Base-by-base conservation (phyloP, 495 filamentous ascomycete species). In the Penicillium egyptiacum region DNA sequence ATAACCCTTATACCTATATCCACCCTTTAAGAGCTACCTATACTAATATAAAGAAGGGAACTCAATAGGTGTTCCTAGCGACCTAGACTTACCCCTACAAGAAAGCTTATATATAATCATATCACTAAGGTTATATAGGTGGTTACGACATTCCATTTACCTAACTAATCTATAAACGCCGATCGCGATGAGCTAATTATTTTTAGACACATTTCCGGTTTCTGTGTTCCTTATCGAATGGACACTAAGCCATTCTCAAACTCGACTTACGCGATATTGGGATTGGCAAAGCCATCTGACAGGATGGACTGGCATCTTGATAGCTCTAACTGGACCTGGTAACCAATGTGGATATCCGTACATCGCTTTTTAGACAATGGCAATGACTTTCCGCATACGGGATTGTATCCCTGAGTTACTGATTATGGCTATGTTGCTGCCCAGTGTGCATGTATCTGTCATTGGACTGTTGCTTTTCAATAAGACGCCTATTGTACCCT, bases 281-380 rank as follows among this genome's bases (percentile, higher is more conserved):
- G 46, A 33, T 49, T 49, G n/a, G 46, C 30, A 33, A 49, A 33
- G 46, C 46, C 46, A 49, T 49, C 46, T 49, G 46, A 49, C 28
- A 31, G 46, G 28, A 4, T 49, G 28, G 46, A 49, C 12, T 49
- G 46, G 46, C 20, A 49, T 49, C 30, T 37, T 35, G 46, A 49
- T 49, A 49, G 46, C 30, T 35, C 46, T 12, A 30, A 49, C 17
- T 49, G 46, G 46, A 49, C 26, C 14, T 49, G 46, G 46, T 49
- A 37, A 20, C 17, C 46, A 33, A 35, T 35, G 42, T 44, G 20
- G 22, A 44, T 44, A 17, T 41, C 39, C 39, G 39, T 41, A 41
- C 39, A 41, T 41, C 39, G 17, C 39, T 41, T 12, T 20, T 41
- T 41, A 20, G 39, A 41, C 39, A 41, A 17, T 41, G 17, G 39